These are phyloP conservation scores for Phyllosticta citribraziliensis DNA, from an alignment of 2,329 filamentous ascomycete genomes.

Conservation along the genomic window DNA sequence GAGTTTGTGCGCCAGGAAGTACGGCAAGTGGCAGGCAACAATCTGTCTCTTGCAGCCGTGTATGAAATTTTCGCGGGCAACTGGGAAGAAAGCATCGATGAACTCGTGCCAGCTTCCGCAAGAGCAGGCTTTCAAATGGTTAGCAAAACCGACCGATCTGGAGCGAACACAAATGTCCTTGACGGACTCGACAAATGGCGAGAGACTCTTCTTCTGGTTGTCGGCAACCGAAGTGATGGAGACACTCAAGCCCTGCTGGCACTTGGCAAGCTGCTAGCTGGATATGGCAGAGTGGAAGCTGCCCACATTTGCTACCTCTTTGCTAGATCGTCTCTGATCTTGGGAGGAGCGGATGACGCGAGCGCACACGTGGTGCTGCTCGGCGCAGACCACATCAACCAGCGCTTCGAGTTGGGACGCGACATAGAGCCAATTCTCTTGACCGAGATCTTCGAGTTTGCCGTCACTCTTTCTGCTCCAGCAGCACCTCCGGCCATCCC, in stretches of 20 bases:
- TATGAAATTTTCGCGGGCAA: constrained; percentile 95
- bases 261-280: constrained; percentile 69
- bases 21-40: constrained; percentile 67
- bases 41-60: constrained; percentile 78
- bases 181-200: constrained; percentile 89
- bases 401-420: constrained; percentile 61
- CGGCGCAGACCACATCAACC: constrained; percentile 68
- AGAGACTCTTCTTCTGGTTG: constrained; percentile 74
- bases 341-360: constrained; percentile 76
- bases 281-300: constrained; percentile 82
- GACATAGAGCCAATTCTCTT: constrained; percentile 82
- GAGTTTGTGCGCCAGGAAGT: constrained; percentile 96
- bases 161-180: constrained; percentile 59
- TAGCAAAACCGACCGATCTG: constrained; percentile 56
- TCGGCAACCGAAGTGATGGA: constrained; percentile 77
- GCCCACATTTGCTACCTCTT: constrained; percentile 93
- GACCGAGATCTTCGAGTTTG: constrained; percentile 95
- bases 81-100: constrained; percentile 86
- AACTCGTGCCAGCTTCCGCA: constrained; percentile 86
- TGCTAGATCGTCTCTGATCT: constrained; percentile 57
- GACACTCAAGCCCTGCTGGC: constrained; percentile 70
- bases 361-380: constrained; percentile 71
- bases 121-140: constrained; percentile 87
- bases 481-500: constrained; percentile 51
- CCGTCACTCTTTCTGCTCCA: constrained; percentile 57